Base-by-base conservation (phyloP, 306 rosid genomes). In the Purshia tridentata region DNA sequence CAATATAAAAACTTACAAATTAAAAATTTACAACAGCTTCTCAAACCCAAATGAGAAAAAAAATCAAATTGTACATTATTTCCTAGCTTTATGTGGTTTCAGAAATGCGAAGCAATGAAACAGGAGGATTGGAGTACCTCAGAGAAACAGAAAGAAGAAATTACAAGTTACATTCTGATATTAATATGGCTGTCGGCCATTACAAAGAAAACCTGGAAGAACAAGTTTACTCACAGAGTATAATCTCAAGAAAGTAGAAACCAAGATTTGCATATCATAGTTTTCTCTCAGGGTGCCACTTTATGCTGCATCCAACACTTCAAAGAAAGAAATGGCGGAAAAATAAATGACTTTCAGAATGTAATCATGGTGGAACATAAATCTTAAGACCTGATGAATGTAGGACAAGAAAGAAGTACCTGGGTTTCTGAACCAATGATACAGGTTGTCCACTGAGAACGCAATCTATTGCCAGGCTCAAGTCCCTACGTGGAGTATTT, bases 291-390 rank as follows among this genome's bases (percentile, higher is more conserved):
- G 94, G 98, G 83, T 93, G 94, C 97, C 98, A 93, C 88, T 93
- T 93, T 84, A 91, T 93, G 83, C 97, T 84, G 85, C 98, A 93
- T 88, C 97, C 98, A 84, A 93, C 81, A 77, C 98, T 93, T 73
- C n/a, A 18, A 69, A 69, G 35, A 9, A 84, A 73, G 77, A 80
- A 67, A 52, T 12, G 29, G 49, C 53, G n/a, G 47, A 49, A 23
- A 20, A 80, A 59, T 49, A 80, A n/a, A 67, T 9, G 8, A 67
- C 44, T 58, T 50, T 81, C 60, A 77, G 73, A 55, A 35, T 22
- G 37, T 68, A 66, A 78, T 20, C 45, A 57, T 23, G 75, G 41
- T 45, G 3, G 53, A 58, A 2, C 16, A 69, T 40, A 51, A 11
- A 10, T 64, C 60, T 65, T 54, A 51, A 52, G 56, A 37, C 62